A percentile compares a stretch with the other conserved stretches of the same genome.
phyloP scores from a whole-genome alignment of 805 yeast species.

The Scheffersomyces ergatensis region DNA sequence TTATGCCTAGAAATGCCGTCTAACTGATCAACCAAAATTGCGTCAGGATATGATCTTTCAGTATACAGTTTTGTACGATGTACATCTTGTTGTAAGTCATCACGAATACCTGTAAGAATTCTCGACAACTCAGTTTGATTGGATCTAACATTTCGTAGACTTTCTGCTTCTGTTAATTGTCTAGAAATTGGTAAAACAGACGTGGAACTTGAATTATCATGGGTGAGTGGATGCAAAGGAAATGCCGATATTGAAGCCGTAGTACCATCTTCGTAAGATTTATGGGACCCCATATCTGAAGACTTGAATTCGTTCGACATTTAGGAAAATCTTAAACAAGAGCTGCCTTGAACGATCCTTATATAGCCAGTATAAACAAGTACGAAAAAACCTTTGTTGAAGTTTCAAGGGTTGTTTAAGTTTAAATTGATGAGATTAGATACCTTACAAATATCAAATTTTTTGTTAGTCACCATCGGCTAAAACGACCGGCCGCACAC shows the following conservation, averaged over 20 bases:
- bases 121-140: conserved; percentile 14
- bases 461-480: too few relatives aligned
- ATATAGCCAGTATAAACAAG: too few relatives aligned
- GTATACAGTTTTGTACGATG: conserved; percentile 7
- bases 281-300: background rate
- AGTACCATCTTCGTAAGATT: background rate
- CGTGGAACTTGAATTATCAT: background rate
- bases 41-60: conserved; percentile 11
- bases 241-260: background rate
- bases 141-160: conserved; percentile 6
- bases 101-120: conserved; percentile 18
- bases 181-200: background rate
- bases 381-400: too few relatives aligned
- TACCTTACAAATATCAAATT: too few relatives aligned
- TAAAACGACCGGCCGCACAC: too few relatives aligned
- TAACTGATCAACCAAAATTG: conserved; percentile 14
- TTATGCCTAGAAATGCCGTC: conserved; percentile 11
- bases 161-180: background rate
- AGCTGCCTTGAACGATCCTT: too few relatives aligned
- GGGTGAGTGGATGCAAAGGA: background rate
- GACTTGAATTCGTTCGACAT: background rate
- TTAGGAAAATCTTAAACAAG: too few relatives aligned
- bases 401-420: too few relatives aligned
- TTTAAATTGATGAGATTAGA: too few relatives aligned
- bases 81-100: conserved; percentile 15